Evolutionary conservation across 768 basidiomycete genomes (phyloP).

Genomic region (Saitozyma podzolica): DNA sequence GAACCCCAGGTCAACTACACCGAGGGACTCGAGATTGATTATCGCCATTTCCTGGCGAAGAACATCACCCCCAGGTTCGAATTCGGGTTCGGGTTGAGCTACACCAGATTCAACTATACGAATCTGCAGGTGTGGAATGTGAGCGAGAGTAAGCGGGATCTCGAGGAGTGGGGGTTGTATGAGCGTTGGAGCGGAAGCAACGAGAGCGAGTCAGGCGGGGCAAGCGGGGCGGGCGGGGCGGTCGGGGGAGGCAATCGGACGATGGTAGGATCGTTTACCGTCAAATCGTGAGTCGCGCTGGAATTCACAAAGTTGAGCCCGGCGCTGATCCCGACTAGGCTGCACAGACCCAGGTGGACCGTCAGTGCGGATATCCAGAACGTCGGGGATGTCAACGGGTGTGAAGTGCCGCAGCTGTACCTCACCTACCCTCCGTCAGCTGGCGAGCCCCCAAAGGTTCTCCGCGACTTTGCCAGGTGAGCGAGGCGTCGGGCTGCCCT

Average conservation of each 20-base stretch:
- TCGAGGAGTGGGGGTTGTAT: background rate
- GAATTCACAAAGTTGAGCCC: too few relatives aligned
- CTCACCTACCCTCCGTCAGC: constrained; percentile 33
- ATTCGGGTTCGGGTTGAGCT: constrained; percentile 87
- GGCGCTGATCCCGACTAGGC: background rate
- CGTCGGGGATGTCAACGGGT: constrained; percentile 42
- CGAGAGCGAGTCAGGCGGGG: too few relatives aligned
- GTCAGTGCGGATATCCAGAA: constrained; percentile 46
- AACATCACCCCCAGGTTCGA: constrained; percentile 59
- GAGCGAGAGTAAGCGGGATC: background rate
- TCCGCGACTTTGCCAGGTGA: constrained; percentile 40
- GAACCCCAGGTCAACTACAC: constrained; percentile 62
- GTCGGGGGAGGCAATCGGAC: background rate
- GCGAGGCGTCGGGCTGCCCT: background rate
- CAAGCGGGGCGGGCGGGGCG: too few relatives aligned
- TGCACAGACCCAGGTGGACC: constrained; percentile 42
- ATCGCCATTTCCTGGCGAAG: constrained; percentile 56
- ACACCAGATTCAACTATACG: constrained; percentile 76
- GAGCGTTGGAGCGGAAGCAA: too few relatives aligned
- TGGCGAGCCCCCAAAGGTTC: constrained; percentile 44
- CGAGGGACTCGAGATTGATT: constrained; percentile 72
- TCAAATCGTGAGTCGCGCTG: too few relatives aligned
- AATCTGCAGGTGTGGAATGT: constrained; percentile 56
- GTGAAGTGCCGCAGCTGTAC: constrained; percentile 52
- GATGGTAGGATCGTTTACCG: background rate